Base-by-base conservation (phyloP, 768 basidiomycete genomes). In the Mycena olivaceomarginata region DNA sequence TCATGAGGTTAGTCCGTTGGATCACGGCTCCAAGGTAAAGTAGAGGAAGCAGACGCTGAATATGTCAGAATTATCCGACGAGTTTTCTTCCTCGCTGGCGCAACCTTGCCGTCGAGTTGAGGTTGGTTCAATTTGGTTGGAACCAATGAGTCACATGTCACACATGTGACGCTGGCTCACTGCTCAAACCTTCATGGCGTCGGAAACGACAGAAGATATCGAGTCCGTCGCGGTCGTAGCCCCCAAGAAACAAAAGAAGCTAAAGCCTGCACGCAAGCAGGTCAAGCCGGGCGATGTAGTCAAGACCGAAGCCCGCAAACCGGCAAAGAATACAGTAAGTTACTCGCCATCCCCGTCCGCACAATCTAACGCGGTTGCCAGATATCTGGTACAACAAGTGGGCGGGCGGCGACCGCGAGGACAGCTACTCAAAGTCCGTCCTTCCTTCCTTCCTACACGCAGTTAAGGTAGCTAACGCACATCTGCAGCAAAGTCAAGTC, bases 331-430 rank as follows among this genome's bases (percentile, higher is more conserved):
- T 98, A 98, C 87, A 99, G 97, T 98, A 80, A 81, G 95, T 92
- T 20, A 37, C 56, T 60, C 9, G 5, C 57, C 22, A 62, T 57
- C 51, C 46, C 59, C 40, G 5, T 41, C 56, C 43, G 15, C 64
- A 22, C 11, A 56, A 20, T 20, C 51, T 76, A 13, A 67, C 45
- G 40, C 62, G n/a, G 51, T 74, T 71, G 66, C 80, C 69, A 95
- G 96, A 99, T 86, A 95, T 98, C 67, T 99, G 98, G 98, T 99
- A 98, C 84, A 97, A 99, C 86, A 98, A 98, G 87, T 99, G 98
- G 98, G 98, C 98, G n/a, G 98, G 98, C 70, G 98, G 98, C 72
- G 98, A 99, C 84, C 92, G 97, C 41, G 98, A 99, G 85, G 98
- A 99, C 84, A 95, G 92, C 74, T 97, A 99, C 84, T 98, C 97